A percentile compares a stretch with the other conserved stretches of the same genome.
These are phyloP conservation scores for Pseudohyphozyma bogoriensis DNA, from an alignment of 768 basidiomycete genomes.

Conservation along the genomic window DNA sequence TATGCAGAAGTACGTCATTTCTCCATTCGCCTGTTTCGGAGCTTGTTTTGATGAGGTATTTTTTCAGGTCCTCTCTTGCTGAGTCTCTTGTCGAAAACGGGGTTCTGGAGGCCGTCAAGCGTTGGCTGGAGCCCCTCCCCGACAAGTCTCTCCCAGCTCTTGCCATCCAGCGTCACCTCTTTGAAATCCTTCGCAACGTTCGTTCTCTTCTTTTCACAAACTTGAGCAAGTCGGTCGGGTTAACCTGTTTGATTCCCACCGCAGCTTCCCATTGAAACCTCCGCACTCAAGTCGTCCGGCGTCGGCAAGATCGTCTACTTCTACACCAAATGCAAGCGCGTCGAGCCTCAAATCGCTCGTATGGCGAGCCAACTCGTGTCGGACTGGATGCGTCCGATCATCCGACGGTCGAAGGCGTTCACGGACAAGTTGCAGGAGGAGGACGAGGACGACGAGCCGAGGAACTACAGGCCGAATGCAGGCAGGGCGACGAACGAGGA, in stretches of 20 bases:
- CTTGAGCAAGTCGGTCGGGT: not conserved
- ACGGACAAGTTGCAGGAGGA: slow-evolving; percentile 38
- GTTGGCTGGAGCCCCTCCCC: slow-evolving; percentile 89
- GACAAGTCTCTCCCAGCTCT: slow-evolving; percentile 87
- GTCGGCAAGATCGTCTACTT: slow-evolving; percentile 84
- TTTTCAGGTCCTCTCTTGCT: slow-evolving; percentile 60
- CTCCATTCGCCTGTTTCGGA: not conserved
- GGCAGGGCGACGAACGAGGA: slow-evolving; percentile 47
- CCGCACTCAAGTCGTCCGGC: slow-evolving; percentile 79
- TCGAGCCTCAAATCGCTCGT: slow-evolving; percentile 67
- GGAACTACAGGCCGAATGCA: slow-evolving; percentile 45
- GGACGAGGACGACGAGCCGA: not conserved
- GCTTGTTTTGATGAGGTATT: not conserved
- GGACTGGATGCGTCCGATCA: slow-evolving; percentile 68
- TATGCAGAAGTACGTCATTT: slow-evolving; percentile 57
- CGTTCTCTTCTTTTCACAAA: slow-evolving; percentile 1
- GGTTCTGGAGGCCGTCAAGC: slow-evolving; percentile 73
- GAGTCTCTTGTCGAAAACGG: slow-evolving; percentile 94
- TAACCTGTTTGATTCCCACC: not conserved
- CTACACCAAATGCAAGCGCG: slow-evolving; percentile 90
- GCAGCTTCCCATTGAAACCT: slow-evolving; percentile 78
- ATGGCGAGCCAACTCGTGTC: slow-evolving; percentile 75
- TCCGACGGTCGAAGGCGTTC: slow-evolving; percentile 52
- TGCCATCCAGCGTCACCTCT: slow-evolving; percentile 88
- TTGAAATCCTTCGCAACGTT: slow-evolving; percentile 60